Percentiles rank a stretch among this genome's conserved stretches.
phyloP scores from a whole-genome alignment of 345 rosid genomes.

The Stellera chamaejasme region DNA sequence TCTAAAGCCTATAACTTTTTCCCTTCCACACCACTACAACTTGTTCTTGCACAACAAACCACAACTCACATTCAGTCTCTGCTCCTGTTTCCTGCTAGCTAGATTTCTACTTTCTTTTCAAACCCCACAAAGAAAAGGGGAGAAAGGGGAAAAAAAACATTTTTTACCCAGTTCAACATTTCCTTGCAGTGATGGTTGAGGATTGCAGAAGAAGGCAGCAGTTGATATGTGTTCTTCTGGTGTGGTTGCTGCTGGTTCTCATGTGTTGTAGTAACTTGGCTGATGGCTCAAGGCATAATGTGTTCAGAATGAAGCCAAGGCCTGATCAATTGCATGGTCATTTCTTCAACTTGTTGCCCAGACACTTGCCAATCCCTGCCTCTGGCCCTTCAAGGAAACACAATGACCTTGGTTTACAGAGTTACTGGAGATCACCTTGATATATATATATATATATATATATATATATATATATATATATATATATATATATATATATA shows the following conservation, averaged over 20 bases:
- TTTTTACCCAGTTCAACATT: too few relatives aligned
- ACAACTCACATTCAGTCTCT: slow-evolving; percentile 17
- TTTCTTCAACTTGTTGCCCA: slow-evolving; percentile 71
- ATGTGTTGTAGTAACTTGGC: background rate
- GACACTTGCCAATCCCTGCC: slow-evolving; percentile 70
- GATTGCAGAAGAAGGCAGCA: slow-evolving; percentile 20
- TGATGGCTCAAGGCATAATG: slow-evolving; percentile 42
- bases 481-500: background rate
- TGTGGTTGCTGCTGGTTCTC: slow-evolving; percentile 19
- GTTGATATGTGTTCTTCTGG: slow-evolving; percentile 8
- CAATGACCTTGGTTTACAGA: slow-evolving; percentile 71
- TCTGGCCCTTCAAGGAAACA: slow-evolving; percentile 94
- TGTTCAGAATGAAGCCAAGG: slow-evolving; percentile 35
- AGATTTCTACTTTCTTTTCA: slow-evolving; percentile 10
- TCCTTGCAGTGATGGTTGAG: slow-evolving; percentile 25
- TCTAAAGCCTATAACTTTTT: background rate
- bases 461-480: background rate
- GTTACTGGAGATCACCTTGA: slow-evolving; percentile 44
- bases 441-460: background rate
- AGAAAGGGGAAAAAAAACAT: slow-evolving; percentile 1
- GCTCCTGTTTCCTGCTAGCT: slow-evolving; percentile 8
- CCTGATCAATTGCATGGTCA: slow-evolving; percentile 29
- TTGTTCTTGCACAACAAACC: slow-evolving; percentile 22
- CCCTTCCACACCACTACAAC: background rate
- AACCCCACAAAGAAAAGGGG: background rate